Evolutionary conservation across 306 rosid species (phyloP).

Genomic region (Medicago arabica): DNA sequence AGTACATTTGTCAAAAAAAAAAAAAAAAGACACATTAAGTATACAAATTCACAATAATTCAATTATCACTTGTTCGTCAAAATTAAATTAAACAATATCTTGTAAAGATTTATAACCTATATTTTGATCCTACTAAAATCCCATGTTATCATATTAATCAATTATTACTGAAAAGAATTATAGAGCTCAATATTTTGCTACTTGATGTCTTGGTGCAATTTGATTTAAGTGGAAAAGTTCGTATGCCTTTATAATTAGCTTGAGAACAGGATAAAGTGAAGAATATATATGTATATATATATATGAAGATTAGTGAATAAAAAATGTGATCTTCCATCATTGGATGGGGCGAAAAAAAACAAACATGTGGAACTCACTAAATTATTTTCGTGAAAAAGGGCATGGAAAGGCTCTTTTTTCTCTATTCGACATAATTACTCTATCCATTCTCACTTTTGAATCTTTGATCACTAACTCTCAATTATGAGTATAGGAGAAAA

Average conservation of each 20-base stretch:
- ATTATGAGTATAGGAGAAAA: neutral
- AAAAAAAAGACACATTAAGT: no score
- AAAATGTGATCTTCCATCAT: constrained; percentile 3
- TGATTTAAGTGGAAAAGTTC: neutral
- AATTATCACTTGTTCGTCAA: no score
- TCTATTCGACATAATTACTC: neutral
- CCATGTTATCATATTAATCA: no score
- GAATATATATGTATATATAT: neutral
- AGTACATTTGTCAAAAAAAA: no score
- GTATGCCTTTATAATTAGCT: neutral
- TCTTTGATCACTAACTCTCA: neutral
- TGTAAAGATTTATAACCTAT: no score
- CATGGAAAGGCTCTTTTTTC: neutral
- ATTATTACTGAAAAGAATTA: no score
- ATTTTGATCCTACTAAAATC: no score
- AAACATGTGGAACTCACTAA: neutral
- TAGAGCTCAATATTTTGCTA: no score
- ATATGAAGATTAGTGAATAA: neutral
- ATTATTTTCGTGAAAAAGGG: neutral
- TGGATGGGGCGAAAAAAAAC: neutral
- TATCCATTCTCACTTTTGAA: constrained; percentile 3
- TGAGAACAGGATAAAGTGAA: neutral
- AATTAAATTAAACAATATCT: no score
- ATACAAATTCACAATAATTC: no score
- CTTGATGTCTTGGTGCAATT: no score